These are phyloP conservation scores for Sphagnurus paluster DNA, from an alignment of 1,284 basidiomycete species.

Conservation along the genomic window DNA sequence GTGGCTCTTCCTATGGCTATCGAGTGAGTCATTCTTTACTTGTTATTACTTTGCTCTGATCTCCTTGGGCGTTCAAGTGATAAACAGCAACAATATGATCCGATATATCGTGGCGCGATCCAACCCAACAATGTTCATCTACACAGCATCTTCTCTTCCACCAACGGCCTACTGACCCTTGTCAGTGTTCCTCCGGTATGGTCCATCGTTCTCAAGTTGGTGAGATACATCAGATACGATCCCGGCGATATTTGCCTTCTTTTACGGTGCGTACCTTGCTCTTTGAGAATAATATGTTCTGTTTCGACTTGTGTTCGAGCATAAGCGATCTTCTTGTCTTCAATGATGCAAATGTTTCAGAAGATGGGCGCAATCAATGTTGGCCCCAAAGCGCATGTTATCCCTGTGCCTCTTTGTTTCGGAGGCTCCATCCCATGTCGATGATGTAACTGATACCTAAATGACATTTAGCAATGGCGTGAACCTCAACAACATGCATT, in stretches of 20 bases:
- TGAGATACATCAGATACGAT: conserved; percentile 59
- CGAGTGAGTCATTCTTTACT: conserved; percentile 46
- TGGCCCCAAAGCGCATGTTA: no score
- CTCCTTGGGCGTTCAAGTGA: conserved; percentile 19
- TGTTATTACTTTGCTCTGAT: conserved; percentile 1
- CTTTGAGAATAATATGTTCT: neutral
- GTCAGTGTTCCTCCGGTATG: conserved; percentile 66
- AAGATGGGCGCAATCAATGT: no score
- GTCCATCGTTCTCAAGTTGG: conserved; percentile 70
- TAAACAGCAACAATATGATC: conserved; percentile 49
- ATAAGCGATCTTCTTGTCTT: neutral
- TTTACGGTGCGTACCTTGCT: conserved; percentile 27
- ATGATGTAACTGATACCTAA: conserved; percentile 21
- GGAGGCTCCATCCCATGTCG: neutral
- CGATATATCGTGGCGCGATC: conserved; percentile 54
- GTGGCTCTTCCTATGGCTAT: conserved; percentile 60
- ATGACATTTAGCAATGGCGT: conserved; percentile 47
- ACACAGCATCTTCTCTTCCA: conserved; percentile 57
- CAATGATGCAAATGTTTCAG: no score
- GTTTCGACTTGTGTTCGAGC: neutral
- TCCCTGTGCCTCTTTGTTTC: neutral
- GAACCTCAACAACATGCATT: conserved; percentile 46
- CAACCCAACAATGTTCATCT: conserved; percentile 47
- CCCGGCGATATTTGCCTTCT: conserved; percentile 52
- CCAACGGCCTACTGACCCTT: conserved; percentile 46